phyloP scores from a whole-genome alignment of 495 filamentous ascomycete species.

The Mytilinidion resinicola region DNA sequence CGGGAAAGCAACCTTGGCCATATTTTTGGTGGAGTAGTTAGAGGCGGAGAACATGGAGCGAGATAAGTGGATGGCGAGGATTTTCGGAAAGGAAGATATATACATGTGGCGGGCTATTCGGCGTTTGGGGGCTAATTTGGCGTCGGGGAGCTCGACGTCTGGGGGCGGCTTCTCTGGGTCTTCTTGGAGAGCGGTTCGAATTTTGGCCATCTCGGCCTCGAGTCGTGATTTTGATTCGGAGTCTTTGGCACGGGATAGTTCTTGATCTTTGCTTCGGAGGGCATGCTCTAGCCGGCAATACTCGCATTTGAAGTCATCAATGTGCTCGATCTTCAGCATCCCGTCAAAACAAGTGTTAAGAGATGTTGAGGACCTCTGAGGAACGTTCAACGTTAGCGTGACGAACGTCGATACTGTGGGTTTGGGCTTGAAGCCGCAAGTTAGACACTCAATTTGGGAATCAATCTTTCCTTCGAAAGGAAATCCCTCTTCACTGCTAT shows the following conservation, averaged over 20 bases:
- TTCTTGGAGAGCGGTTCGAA: constrained; percentile 56
- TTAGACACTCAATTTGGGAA: constrained; percentile 87
- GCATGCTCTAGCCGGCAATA: constrained; percentile 84
- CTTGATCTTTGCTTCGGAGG: constrained; percentile 43
- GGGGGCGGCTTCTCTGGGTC: constrained; percentile 73
- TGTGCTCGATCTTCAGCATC: constrained; percentile 88
- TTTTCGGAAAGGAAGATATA: constrained; percentile 77
- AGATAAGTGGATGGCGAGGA: constrained; percentile 87
- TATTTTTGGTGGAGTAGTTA: constrained; percentile 79
- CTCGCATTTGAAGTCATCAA: constrained; percentile 95
- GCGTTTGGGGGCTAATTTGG: constrained; percentile 66
- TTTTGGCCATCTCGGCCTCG: constrained; percentile 48
- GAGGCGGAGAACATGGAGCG: constrained; percentile 44
- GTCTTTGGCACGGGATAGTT: constrained; percentile 43
- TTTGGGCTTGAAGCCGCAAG: constrained; percentile 82
- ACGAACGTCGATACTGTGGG: constrained; percentile 79
- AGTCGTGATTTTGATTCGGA: constrained; percentile 47
- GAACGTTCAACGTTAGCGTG: constrained; percentile 86
- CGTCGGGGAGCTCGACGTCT: constrained; percentile 68
- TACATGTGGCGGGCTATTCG: constrained; percentile 79
- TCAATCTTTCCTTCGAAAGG: constrained; percentile 81
- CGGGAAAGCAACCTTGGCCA: constrained; percentile 86
- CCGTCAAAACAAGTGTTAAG: constrained; percentile 80
- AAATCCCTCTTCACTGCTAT: constrained; percentile 61
- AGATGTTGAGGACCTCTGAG: constrained; percentile 62